Evolutionary conservation across 768 basidiomycete species (phyloP).

Genomic region (Sistotremastrum suecicum): DNA sequence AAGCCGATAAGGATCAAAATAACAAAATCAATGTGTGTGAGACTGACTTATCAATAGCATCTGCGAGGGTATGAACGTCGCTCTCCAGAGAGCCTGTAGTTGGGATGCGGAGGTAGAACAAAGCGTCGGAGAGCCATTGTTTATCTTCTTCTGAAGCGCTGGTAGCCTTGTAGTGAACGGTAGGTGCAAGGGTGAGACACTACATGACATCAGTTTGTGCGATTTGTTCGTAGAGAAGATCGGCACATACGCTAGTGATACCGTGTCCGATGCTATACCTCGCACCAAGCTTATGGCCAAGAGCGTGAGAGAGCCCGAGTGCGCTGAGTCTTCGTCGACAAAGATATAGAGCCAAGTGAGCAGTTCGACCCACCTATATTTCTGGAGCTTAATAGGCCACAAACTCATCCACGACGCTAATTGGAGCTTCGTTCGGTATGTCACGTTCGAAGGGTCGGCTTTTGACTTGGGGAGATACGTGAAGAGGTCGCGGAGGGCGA

Average conservation of each 20-base stretch:
- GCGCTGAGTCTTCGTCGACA: constrained; percentile 24
- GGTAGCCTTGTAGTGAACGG: constrained; percentile 44
- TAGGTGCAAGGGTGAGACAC: constrained; percentile 61
- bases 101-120: constrained; percentile 45
- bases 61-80: constrained; percentile 42
- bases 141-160: constrained; percentile 49
- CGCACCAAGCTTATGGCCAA: constrained; percentile 64
- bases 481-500: constrained; percentile 59
- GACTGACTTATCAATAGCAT: constrained; percentile 40
- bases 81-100: constrained; percentile 51
- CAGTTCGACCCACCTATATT: constrained; percentile 29
- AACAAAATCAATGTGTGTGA: background rate
- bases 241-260: constrained; percentile 53
- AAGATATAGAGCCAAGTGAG: no score
- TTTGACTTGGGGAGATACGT: constrained; percentile 55
- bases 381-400: constrained; percentile 49
- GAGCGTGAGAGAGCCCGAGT: constrained; percentile 60
- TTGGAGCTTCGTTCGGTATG: constrained; percentile 53
- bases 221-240: background rate
- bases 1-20: background rate
- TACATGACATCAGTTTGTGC: constrained; percentile 12
- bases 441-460: constrained; percentile 38
- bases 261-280: constrained; percentile 68
- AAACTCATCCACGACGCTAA: constrained; percentile 72
- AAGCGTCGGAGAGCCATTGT: constrained; percentile 35